Conservation (phyloP, 2,329 filamentous ascomycete species). For the Talaromyces sp. region DNA sequence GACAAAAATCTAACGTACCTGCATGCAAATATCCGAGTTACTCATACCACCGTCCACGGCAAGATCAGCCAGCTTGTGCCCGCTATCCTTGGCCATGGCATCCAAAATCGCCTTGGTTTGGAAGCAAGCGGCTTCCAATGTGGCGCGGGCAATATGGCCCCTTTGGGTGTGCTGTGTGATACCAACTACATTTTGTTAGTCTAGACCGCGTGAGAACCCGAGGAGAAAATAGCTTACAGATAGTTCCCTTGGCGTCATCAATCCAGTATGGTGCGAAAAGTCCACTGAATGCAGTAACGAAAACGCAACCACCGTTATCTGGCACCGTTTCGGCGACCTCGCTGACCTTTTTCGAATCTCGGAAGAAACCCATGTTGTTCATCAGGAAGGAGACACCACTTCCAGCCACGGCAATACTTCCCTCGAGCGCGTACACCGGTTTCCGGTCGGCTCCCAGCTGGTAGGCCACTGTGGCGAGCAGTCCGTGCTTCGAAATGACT, state of each 20-base stretch:
- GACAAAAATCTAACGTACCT: slow-evolving; percentile 39
- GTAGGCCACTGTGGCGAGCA: slow-evolving; percentile 83
- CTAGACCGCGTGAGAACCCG: background rate
- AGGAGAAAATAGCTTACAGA: slow-evolving; percentile 51
- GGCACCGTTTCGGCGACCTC: slow-evolving; percentile 58
- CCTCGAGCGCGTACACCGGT: slow-evolving; percentile 75
- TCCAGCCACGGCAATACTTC: slow-evolving; percentile 76
- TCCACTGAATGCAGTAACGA: slow-evolving; percentile 87
- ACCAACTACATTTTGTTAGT: slow-evolving; percentile 50
- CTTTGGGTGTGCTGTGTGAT: slow-evolving; percentile 80
- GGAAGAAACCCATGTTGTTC: slow-evolving; percentile 61
- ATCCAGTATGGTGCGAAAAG: slow-evolving; percentile 94
- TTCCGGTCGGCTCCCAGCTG: slow-evolving; percentile 66
- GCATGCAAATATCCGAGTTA: slow-evolving; percentile 85
- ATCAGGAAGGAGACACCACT: slow-evolving; percentile 72
- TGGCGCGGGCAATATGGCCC: slow-evolving; percentile 82
- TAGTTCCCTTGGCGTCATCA: slow-evolving; percentile 83
- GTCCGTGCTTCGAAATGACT: slow-evolving; percentile 75
- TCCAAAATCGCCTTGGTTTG: slow-evolving; percentile 89
- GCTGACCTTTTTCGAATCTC: slow-evolving; percentile 57
- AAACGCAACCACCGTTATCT: slow-evolving; percentile 77
- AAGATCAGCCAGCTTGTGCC: slow-evolving; percentile 66
- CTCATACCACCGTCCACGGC: slow-evolving; percentile 87
- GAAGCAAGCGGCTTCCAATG: slow-evolving; percentile 85
- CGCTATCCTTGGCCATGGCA: slow-evolving; percentile 83